Percentiles rank a stretch among this genome's conserved stretches.
phyloP scores from a whole-genome alignment of 371 early-diverging fungal species.

The Mucor racemosus region DNA sequence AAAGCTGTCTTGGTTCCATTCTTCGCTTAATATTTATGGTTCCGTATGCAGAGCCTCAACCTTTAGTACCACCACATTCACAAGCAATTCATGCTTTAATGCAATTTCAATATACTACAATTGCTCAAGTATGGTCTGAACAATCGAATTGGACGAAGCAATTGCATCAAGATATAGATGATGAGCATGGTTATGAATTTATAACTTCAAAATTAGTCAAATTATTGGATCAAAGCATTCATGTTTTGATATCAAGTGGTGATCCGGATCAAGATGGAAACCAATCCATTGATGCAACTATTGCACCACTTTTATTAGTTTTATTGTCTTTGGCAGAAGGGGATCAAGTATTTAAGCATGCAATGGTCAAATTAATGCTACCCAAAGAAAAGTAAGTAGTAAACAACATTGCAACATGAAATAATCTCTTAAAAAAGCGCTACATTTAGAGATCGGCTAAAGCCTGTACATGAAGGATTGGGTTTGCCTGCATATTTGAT shows the following conservation, averaged over 20 bases:
- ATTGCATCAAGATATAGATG: neutral
- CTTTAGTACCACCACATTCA: constrained; percentile 73
- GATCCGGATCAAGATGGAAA: constrained; percentile 55
- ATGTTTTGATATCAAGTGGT: constrained; percentile 47
- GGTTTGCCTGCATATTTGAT: constrained; percentile 71
- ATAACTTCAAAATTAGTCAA: constrained; percentile 25
- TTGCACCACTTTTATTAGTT: constrained; percentile 71
- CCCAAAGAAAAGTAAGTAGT: constrained; percentile 68
- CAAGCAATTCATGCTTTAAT: constrained; percentile 78
- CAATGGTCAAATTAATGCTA: constrained; percentile 48
- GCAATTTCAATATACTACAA: constrained; percentile 57
- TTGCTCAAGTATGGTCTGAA: constrained; percentile 43
- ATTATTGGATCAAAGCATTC: constrained; percentile 34
- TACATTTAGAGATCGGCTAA: constrained; percentile 66
- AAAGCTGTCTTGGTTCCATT: constrained; percentile 35
- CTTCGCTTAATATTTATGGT: constrained; percentile 43
- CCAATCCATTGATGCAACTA: constrained; percentile 59
- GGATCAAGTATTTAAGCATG: constrained; percentile 41
- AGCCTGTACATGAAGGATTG: constrained; percentile 76
- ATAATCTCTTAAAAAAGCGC: neutral
- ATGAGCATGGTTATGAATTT: constrained; percentile 9
- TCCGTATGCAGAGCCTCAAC: constrained; percentile 55
- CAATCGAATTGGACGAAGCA: constrained; percentile 25
- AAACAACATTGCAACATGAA: neutral
- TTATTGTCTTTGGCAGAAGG: constrained; percentile 53